Conservation (phyloP, 257 asterid genomes). For the Capsicum baccatum region DNA sequence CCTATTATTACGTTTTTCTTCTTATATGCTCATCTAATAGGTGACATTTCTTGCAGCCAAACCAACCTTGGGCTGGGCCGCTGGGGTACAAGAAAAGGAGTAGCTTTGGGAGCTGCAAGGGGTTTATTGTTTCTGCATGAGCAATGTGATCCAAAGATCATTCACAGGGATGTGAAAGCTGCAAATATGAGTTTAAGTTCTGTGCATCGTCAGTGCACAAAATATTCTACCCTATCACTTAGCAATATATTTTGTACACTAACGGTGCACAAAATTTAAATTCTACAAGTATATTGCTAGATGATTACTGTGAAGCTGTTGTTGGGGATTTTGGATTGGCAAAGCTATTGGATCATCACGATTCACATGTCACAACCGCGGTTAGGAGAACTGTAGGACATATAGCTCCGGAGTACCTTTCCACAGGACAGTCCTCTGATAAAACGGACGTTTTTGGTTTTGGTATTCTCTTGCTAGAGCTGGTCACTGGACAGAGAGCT, state of each 20-base stretch:
- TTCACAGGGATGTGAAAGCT: constrained; percentile 96
- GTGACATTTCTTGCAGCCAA: constrained; percentile 51
- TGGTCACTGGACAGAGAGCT: constrained; percentile 93
- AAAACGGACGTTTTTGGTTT: constrained; percentile 95
- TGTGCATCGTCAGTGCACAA: too few relatives aligned
- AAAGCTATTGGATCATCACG: constrained; percentile 87
- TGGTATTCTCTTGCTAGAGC: constrained; percentile 84
- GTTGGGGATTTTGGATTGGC: constrained; percentile 97
- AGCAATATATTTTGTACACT: too few relatives aligned
- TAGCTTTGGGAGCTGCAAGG: constrained; percentile 87
- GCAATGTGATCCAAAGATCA: constrained; percentile 96
- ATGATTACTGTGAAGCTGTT: constrained; percentile 85
- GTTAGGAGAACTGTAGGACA: constrained; percentile 98
- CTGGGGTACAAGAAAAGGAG: constrained; percentile 84
- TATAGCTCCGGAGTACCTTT: constrained; percentile 91
- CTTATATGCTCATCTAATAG: neutral
- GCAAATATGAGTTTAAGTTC: constrained; percentile 48
- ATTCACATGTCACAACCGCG: constrained; percentile 93
- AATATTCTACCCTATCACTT: too few relatives aligned
- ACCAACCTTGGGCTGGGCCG: constrained; percentile 88
- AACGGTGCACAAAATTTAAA: too few relatives aligned
- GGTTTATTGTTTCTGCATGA: constrained; percentile 88
- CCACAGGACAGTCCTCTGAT: constrained; percentile 97
- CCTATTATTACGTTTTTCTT: neutral
- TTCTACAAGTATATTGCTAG: constrained; percentile 86